These are phyloP conservation scores for Trifolium subterraneum DNA, from an alignment of 306 rosid species.

Conservation along the genomic window DNA sequence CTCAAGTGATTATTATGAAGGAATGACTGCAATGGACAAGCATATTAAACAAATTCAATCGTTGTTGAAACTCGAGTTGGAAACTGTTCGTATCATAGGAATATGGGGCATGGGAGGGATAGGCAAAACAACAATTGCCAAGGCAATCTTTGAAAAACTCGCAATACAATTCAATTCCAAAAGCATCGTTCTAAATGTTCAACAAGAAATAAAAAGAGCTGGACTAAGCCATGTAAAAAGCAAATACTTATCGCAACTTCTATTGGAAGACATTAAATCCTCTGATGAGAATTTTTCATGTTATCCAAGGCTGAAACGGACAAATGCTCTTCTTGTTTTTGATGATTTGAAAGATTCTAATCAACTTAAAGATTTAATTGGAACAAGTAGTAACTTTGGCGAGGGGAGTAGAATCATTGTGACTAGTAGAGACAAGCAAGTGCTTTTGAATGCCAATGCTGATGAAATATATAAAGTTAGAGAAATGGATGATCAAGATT, in stretches of 20 bases:
- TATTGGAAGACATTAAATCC: no score
- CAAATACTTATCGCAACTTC: no score
- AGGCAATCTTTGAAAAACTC: not conserved
- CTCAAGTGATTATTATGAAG: not conserved
- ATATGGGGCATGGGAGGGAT: conserved; percentile 8
- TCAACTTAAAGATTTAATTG: not conserved
- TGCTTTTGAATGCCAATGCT: not conserved
- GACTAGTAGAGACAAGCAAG: not conserved
- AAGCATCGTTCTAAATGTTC: not conserved
- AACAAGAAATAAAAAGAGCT: not conserved
- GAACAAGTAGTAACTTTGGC: not conserved
- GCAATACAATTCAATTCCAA: not conserved
- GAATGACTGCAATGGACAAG: not conserved
- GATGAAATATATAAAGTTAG: not conserved
- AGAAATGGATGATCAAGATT: not conserved
- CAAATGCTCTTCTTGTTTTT: not conserved
- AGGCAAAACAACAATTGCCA: not conserved
- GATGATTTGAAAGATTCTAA: not conserved
- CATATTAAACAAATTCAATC: not conserved
- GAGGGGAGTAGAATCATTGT: not conserved
- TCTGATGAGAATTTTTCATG: no score
- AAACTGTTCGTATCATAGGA: not conserved
- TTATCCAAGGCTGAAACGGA: no score
- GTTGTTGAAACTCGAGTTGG: not conserved
- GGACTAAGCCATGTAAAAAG: no score